Conservation (phyloP, 2,329 filamentous ascomycete genomes). For the Mariannaea elegans region DNA sequence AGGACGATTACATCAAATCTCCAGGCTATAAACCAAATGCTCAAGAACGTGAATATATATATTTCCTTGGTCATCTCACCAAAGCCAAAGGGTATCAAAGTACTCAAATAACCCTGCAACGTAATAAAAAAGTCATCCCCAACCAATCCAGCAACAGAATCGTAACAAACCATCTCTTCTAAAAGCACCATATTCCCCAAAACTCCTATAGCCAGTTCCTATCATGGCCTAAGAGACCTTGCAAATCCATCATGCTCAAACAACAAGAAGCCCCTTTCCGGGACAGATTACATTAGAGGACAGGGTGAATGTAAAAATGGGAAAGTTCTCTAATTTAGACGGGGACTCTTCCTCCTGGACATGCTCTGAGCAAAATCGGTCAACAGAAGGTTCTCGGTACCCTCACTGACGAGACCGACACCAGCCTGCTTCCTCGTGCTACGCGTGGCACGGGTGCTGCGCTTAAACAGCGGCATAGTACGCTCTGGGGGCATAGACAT, state of each 20-base stretch:
- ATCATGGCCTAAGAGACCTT: constrained; percentile 4
- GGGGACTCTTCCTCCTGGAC: constrained; percentile 64
- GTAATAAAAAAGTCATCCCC: constrained; percentile 21
- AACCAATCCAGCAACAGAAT: constrained; percentile 21
- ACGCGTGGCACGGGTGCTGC: constrained; percentile 48
- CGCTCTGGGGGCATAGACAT: constrained; percentile 53
- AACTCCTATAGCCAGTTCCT: constrained; percentile 27
- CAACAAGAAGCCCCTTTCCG: neutral
- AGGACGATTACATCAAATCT: neutral
- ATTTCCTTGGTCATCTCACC: constrained; percentile 17
- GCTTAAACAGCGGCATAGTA: constrained; percentile 59
- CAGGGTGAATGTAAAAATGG: neutral
- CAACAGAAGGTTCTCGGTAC: constrained; percentile 61
- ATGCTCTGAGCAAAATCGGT: constrained; percentile 55
- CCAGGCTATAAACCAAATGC: neutral
- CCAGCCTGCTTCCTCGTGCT: constrained; percentile 45
- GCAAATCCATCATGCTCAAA: constrained; percentile 2
- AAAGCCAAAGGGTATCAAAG: constrained; percentile 46
- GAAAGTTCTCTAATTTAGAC: constrained; percentile 48
- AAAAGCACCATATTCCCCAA: constrained; percentile 4
- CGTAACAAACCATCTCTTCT: constrained; percentile 10
- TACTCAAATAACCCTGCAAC: constrained; percentile 44
- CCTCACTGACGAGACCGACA: constrained; percentile 49
- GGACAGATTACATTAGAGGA: neutral
- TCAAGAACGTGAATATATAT: constrained; percentile 27